These are phyloP conservation scores for Corylus americana DNA, from an alignment of 306 rosid genomes.

Conservation along the genomic window DNA sequence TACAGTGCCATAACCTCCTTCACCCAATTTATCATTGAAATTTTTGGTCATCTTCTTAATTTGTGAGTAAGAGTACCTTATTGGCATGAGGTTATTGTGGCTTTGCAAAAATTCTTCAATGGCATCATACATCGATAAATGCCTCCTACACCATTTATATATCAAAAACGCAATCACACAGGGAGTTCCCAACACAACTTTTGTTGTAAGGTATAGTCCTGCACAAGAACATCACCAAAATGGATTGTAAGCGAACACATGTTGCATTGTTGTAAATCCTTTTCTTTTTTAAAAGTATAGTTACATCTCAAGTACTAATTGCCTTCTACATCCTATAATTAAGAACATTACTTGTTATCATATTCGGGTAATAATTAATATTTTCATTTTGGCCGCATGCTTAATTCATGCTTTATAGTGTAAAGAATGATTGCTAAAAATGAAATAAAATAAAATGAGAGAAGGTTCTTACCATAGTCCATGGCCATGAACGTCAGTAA, in stretches of 20 bases:
- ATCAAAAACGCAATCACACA: background rate
- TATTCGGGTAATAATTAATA: too few species aligned
- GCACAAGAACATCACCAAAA: background rate
- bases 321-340: too few species aligned
- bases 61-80: constrained; percentile 25
- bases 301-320: background rate
- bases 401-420: background rate
- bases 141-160: constrained; percentile 8
- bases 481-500: too few species aligned
- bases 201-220: background rate
- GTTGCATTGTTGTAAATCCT: background rate
- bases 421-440: background rate
- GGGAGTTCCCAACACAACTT: background rate
- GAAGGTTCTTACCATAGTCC: too few species aligned
- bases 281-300: too few species aligned
- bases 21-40: constrained; percentile 21
- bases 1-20: constrained; percentile 30
- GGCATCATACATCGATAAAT: background rate
- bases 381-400: background rate
- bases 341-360: too few species aligned
- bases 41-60: constrained; percentile 18
- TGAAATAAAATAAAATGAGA: too few species aligned
- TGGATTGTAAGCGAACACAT: background rate
- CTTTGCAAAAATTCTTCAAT: background rate
- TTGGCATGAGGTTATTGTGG: background rate